Evolutionary conservation across 2,329 filamentous ascomycete species (phyloP).

Genomic region (Epicoccum nigrum): DNA sequence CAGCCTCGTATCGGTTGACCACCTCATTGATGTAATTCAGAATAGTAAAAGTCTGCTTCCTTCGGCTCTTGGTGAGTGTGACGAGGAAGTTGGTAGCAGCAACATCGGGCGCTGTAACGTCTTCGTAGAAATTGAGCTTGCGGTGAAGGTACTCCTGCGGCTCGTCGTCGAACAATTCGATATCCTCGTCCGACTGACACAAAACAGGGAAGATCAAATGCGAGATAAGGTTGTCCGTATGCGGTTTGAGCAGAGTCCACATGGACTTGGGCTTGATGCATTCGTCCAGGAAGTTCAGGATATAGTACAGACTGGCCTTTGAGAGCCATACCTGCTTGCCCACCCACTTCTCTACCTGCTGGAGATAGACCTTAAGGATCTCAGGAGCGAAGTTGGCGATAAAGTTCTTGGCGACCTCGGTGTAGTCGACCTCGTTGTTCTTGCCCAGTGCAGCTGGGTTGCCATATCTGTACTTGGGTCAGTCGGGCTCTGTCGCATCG

Average conservation of each 20-base stretch:
- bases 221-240: constrained; percentile 89
- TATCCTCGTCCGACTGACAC: constrained; percentile 88
- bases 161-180: constrained; percentile 92
- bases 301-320: constrained; percentile 91
- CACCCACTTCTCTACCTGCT: constrained; percentile 97
- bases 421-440: constrained; percentile 75
- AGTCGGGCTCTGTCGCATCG: constrained; percentile 9
- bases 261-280: constrained; percentile 97
- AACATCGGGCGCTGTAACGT: constrained; percentile 92
- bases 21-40: constrained; percentile 94
- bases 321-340: constrained; percentile 93
- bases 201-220: constrained; percentile 96
- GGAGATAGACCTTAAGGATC: constrained; percentile 92
- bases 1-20: constrained; percentile 88
- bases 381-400: constrained; percentile 90
- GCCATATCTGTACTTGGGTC: constrained; percentile 71
- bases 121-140: constrained; percentile 97
- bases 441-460: constrained; percentile 79
- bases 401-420: constrained; percentile 87
- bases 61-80: constrained; percentile 88
- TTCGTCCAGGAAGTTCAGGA: constrained; percentile 92
- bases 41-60: constrained; percentile 95
- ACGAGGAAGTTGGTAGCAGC: constrained; percentile 96
- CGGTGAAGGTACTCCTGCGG: constrained; percentile 96
- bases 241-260: constrained; percentile 92